A percentile compares a stretch with the other conserved stretches of the same genome.
These are phyloP conservation scores for Trichoderma gamsii DNA, from an alignment of 495 filamentous ascomycete species.

Conservation along the genomic window DNA sequence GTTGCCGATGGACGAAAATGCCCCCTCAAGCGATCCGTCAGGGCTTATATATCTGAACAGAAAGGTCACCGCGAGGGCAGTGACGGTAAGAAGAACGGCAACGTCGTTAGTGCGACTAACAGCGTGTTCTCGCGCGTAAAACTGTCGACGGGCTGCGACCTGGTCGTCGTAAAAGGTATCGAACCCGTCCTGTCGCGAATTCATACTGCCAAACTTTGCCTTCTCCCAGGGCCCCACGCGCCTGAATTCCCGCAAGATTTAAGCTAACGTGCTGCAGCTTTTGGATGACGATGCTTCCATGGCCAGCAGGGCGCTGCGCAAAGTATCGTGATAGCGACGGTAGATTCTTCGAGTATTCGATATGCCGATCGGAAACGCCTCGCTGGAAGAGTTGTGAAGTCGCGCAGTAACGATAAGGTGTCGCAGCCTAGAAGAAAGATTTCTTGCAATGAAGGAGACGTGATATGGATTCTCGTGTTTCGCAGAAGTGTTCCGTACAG, in stretches of 20 bases:
- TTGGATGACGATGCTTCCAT: conserved; percentile 11
- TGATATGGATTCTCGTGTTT: background rate
- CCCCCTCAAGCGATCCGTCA: conserved; percentile 6
- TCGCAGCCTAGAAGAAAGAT: background rate
- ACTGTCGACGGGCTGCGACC: conserved; percentile 5
- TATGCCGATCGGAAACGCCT: background rate
- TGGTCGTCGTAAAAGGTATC: conserved; percentile 10
- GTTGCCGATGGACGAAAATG: background rate
- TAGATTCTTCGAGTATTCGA: background rate
- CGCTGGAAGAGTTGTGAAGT: background rate
- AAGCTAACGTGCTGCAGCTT: background rate
- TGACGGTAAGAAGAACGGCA: conserved; percentile 2
- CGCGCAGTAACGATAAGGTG: background rate
- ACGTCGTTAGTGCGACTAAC: conserved; percentile 1
- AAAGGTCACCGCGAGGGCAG: background rate
- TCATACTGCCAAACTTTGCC: conserved; percentile 2
- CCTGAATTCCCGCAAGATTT: background rate
- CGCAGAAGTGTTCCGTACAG: background rate
- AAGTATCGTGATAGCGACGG: background rate
- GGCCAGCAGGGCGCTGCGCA: conserved; percentile 4
- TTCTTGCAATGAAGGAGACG: background rate
- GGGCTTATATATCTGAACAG: background rate
- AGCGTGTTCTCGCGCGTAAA: background rate
- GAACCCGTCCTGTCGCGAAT: conserved; percentile 9
- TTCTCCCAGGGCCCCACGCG: background rate